Base-by-base conservation (phyloP, 2,329 filamentous ascomycete genomes). In the Neonectria hederae region DNA sequence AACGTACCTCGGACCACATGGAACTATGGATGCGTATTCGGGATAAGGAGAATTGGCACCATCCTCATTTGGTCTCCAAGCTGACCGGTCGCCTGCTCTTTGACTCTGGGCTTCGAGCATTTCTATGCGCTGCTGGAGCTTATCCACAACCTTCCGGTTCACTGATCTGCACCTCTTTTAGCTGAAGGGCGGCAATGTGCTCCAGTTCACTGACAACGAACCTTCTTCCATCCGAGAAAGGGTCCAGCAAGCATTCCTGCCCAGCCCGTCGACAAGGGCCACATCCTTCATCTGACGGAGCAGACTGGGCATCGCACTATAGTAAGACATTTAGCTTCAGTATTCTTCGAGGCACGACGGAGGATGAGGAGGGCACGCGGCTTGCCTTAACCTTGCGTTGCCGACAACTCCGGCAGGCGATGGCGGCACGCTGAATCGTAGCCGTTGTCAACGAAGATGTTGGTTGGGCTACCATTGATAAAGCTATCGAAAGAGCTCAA, bases 141-240 rank as follows among this genome's bases (percentile, higher is more conserved):
- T 62, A 43, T 62, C 49, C 5, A 65, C 63, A n/a, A 65, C 35
- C 19, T 62, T 65, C 3, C 63, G 58, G 22, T 43, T 65, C 17
- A 65, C 54, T 4, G 58, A 62, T 40, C 63, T 65, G 48, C 13
- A 4, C 38, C 55, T 8, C 5, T 35, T 19, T 56, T 42, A 65
- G 52, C 53, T 17, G 3, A 30, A 30, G 28, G 28, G 6, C 7
- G 30, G 14, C 5, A 14, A 9, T 13, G 0, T 21, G 5, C 11
- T 24, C 21, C 10, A 24, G 3, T 21, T 3, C 13, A n/a, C 28
- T 14, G 11, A 21, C 21, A 7, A 58, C 42, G 19, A 26, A 62
- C 63, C 63, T 65, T 58, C 63, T 62, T 32, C 63, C 63, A 32
- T 65, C 63, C 19, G 63, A 65, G 17, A 62, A 54, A 49, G 58